Percentiles rank a stretch among this genome's conserved stretches.
Evolutionary conservation across 495 filamentous ascomycete genomes (phyloP).

Genomic region (Eremomyces bilateralis): DNA sequence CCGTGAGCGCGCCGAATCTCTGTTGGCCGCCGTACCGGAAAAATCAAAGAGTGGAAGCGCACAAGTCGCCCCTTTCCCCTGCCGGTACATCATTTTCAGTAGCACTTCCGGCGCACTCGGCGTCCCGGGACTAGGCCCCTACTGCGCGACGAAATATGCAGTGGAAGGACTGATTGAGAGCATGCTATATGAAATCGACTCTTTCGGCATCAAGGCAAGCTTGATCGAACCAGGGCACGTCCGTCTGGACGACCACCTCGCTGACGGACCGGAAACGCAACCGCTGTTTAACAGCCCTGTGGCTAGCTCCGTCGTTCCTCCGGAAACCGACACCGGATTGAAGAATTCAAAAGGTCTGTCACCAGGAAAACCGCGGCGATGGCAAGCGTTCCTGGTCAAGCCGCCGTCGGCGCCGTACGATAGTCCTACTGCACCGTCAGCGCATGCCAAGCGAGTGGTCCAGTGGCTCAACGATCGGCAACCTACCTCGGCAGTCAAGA

Average conservation of each 20-base stretch:
- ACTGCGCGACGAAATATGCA: constrained; percentile 92
- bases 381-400: constrained; percentile 52
- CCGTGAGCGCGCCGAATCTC: constrained; percentile 39
- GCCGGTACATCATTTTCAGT: constrained; percentile 83
- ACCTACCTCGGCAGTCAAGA: constrained; percentile 79
- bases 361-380: constrained; percentile 4
- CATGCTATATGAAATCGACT: constrained; percentile 85
- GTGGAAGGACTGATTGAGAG: constrained; percentile 87
- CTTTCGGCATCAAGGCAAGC: constrained; percentile 78
- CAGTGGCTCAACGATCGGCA: constrained; percentile 86
- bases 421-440: constrained; percentile 50
- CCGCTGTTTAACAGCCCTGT: no score
- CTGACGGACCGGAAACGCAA: no score
- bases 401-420: constrained; percentile 64
- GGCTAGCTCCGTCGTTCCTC: no score
- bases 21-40: no score
- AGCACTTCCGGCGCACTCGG: constrained; percentile 75
- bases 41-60: no score
- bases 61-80: no score
- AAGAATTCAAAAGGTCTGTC: not conserved
- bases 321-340: constrained; percentile 6
- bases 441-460: constrained; percentile 83
- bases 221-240: constrained; percentile 82
- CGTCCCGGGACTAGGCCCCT: constrained; percentile 77
- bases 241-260: constrained; percentile 57